Evolutionary conservation across 129 eudicot genomes (phyloP).

Genomic region (Artemisia tridentata): DNA sequence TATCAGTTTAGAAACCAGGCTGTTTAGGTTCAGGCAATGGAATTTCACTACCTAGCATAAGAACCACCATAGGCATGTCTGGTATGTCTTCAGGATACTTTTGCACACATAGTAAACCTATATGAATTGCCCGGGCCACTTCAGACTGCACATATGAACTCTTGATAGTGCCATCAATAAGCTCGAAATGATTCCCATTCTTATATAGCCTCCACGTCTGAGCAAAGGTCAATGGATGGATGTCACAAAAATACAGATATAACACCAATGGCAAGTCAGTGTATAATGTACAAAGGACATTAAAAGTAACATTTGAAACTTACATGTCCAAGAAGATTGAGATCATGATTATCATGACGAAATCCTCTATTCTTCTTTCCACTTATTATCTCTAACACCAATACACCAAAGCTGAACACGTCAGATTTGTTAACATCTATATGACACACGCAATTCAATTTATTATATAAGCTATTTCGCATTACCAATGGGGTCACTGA

Average conservation of each 20-base stretch:
- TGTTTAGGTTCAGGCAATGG: neutral
- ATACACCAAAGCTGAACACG: conserved; percentile 42
- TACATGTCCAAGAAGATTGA: conserved; percentile 43
- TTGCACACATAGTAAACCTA: conserved; percentile 9
- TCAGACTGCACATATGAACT: neutral
- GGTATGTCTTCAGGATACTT: neutral
- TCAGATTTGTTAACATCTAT: conserved; percentile 19
- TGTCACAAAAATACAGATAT: too few species aligned
- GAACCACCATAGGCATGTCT: neutral
- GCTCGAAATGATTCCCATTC: neutral
- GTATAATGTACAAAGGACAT: neutral
- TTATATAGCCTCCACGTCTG: conserved; percentile 2
- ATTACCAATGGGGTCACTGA: too few species aligned
- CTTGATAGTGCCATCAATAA: neutral
- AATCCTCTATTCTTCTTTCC: conserved; percentile 40
- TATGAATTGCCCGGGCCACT: neutral
- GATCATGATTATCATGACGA: conserved; percentile 10
- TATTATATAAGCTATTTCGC: too few species aligned
- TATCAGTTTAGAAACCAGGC: conserved; percentile 3
- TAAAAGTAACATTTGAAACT: neutral
- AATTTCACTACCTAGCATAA: neutral
- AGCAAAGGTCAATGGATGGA: too few species aligned
- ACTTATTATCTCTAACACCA: conserved; percentile 36
- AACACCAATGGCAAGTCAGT: too few species aligned
- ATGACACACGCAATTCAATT: too few species aligned